Evolutionary conservation across 768 basidiomycete genomes (phyloP), one percentile per base, ranked within the genome.

Genomic region (Trametes gibbosa): DNA sequence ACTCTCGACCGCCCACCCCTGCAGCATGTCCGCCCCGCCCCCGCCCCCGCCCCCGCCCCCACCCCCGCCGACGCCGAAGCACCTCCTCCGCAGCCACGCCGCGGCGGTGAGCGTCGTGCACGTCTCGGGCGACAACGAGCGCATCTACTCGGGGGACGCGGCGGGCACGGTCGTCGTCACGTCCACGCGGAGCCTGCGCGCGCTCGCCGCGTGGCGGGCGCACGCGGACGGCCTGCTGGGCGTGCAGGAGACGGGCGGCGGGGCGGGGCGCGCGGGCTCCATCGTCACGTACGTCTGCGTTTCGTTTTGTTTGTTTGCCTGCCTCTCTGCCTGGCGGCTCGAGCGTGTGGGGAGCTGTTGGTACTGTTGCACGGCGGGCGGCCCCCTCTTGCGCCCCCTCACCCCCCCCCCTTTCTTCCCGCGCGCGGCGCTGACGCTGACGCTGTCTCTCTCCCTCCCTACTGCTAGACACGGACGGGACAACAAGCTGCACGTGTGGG

Each of bases 381-480:
- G n/a, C n/a, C n/a, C n/a, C n/a, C n/a, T n/a, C n/a, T n/a, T n/a
- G n/a, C n/a, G n/a, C n/a, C n/a, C n/a, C n/a, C n/a, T n/a, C n/a
- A n/a, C n/a, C n/a, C n/a, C n/a, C n/a, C n/a, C n/a, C n/a, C n/a
- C n/a, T n/a, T n/a, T n/a, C n/a, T n/a, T n/a, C n/a, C n/a, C n/a
- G n/a, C n/a, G n/a, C n/a, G n/a, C n/a, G n/a, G n/a, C n/a, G n/a
- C n/a, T n/a, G n/a, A n/a, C n/a, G n/a, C n/a, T n/a, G n/a, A n/a
- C n/a, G n/a, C n/a, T n/a, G n/a, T n/a, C n/a, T n/a, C n/a, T n/a
- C n/a, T n/a, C n/a, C n/a, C n/a, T n/a, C n/a, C n/a, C n/a, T n/a
- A n/a, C n/a, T n/a, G n/a, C n/a, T n/a, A 92, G 93, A 14, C 92
- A 95, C 63, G 90, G 84, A 16, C 77, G 94, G 48, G 94, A 96